Conservation (phyloP, 176 grass and related monocot genomes). For the Metroxylon sagu region DNA sequence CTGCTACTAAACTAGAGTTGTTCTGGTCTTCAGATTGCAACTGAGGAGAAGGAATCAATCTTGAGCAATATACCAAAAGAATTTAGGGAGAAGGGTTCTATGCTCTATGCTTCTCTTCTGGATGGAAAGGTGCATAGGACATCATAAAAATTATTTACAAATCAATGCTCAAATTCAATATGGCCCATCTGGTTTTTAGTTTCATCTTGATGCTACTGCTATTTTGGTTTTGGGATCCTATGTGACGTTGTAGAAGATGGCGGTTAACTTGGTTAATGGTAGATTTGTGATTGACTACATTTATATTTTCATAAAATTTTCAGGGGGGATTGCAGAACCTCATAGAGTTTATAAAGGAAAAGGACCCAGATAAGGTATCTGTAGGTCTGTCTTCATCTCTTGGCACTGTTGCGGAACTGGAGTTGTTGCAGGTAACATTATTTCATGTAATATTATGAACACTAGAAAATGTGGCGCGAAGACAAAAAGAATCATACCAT, state of each 20-base stretch:
- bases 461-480: slow-evolving; percentile 2
- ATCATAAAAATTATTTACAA: too few species aligned
- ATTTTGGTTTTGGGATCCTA: not conserved
- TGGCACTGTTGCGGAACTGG: slow-evolving; percentile 68
- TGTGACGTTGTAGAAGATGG: not conserved
- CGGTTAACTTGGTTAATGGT: too few species aligned
- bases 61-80: slow-evolving; percentile 61
- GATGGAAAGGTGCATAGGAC: slow-evolving; percentile 53
- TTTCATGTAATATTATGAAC: not conserved
- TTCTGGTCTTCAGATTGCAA: slow-evolving; percentile 47
- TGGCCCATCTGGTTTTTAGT: not conserved
- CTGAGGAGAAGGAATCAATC: slow-evolving; percentile 67
- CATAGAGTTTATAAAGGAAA: slow-evolving; percentile 60
- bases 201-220: not conserved
- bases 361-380: slow-evolving; percentile 75
- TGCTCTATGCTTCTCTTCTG: slow-evolving; percentile 60
- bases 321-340: slow-evolving; percentile 82
- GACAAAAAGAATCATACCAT: too few species aligned
- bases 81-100: slow-evolving; percentile 51
- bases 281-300: too few species aligned
- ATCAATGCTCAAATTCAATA: not conserved
- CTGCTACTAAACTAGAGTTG: too few species aligned
- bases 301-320: slow-evolving; percentile 3
- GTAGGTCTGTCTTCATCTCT: slow-evolving; percentile 77
- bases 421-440: slow-evolving; percentile 59